phyloP scores from a whole-genome alignment of 495 filamentous ascomycete species.

The Extremus antarcticus region DNA sequence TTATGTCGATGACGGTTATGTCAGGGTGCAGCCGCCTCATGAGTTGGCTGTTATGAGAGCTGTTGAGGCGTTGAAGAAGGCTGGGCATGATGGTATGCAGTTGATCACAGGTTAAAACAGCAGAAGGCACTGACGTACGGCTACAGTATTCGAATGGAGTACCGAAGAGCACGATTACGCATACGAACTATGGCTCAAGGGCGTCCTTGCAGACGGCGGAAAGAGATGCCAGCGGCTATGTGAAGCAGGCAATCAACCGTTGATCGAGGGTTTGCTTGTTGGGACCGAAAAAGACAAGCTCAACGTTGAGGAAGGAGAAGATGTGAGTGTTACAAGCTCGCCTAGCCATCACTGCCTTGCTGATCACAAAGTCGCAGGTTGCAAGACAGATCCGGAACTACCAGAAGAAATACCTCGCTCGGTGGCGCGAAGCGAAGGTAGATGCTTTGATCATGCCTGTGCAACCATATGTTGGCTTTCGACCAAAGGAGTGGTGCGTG shows the following conservation, averaged over 20 bases:
- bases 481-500: conserved; percentile 5
- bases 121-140: no score
- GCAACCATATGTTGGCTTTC: conserved; percentile 3
- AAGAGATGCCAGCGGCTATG: conserved; percentile 2
- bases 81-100: conserved; percentile 6
- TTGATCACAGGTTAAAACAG: no score
- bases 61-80: not conserved
- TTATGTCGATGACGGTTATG: conserved; percentile 8
- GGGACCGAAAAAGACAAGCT: conserved; percentile 5
- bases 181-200: conserved; percentile 1
- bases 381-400: not conserved
- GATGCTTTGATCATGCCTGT: conserved; percentile 12
- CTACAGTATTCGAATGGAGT: conserved; percentile 2
- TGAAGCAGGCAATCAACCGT: conserved; percentile 1
- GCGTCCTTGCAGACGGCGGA: conserved; percentile 8
- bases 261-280: conserved; percentile 9
- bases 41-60: not conserved
- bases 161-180: not conserved
- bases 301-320: conserved; percentile 3
- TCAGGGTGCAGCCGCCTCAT: conserved; percentile 10
- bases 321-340: not conserved
- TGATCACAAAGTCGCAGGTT: not conserved
- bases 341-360: not conserved
- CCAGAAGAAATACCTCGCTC: conserved; percentile 2
- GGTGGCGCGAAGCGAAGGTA: conserved; percentile 2